phyloP scores from a whole-genome alignment of 345 rosid species.

The Corymbia maculata region DNA sequence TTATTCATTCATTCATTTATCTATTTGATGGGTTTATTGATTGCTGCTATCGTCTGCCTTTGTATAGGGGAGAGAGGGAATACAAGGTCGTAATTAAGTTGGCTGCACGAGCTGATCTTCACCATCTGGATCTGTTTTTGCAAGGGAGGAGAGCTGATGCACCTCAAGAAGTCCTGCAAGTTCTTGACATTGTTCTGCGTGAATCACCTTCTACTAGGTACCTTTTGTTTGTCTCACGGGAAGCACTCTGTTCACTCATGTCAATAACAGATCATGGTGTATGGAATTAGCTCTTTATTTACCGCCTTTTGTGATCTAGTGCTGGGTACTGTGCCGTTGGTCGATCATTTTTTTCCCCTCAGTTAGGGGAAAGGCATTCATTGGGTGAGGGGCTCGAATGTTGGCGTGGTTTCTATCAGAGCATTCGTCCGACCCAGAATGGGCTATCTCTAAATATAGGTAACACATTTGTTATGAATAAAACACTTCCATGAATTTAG shows the following conservation, averaged over 20 bases:
- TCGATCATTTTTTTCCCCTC: constrained; percentile 86
- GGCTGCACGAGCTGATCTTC: constrained; percentile 89
- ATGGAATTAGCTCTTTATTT: background rate
- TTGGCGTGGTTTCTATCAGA: constrained; percentile 98
- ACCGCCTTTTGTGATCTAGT: constrained; percentile 1
- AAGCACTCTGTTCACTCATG: background rate
- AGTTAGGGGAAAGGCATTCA: constrained; percentile 68
- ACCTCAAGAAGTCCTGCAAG: constrained; percentile 96
- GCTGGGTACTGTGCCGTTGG: constrained; percentile 79
- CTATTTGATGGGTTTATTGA: background rate
- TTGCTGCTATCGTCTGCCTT: background rate
- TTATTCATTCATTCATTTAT: background rate
- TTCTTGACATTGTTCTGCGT: constrained; percentile 94
- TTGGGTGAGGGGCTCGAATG: constrained; percentile 94
- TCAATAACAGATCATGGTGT: background rate
- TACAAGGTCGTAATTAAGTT: constrained; percentile 67
- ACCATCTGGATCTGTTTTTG: constrained; percentile 74
- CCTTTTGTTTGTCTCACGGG: background rate
- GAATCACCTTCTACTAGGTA: constrained; percentile 81
- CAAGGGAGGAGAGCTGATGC: constrained; percentile 91
- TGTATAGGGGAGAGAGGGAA: constrained; percentile 63
- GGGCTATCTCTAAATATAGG: constrained; percentile 89
- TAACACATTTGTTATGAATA: background rate
- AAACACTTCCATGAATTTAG: background rate
- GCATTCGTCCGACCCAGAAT: constrained; percentile 97